Base-by-base conservation (phyloP, 106 monocot species). In the Gastrodia elata region DNA sequence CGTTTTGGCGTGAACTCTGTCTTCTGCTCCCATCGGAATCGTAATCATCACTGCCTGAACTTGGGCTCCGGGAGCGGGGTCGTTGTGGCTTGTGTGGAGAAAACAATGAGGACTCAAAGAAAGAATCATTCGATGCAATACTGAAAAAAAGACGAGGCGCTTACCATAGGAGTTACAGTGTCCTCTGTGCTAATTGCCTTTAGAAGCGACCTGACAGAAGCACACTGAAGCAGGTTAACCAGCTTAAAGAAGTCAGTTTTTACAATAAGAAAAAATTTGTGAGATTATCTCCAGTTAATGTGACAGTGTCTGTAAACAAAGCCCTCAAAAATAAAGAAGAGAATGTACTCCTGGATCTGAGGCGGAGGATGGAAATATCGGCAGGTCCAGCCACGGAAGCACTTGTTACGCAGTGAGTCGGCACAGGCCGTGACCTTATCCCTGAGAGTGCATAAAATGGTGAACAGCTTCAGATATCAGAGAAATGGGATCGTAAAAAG, bases 341-440 rank as follows among this genome's bases (percentile, higher is more conserved):
- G 52, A 52, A 52, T 8, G 52, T 52, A 52, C 52, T 52, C 52
- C 20, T 5, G n/a, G 52, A 52, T 52, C 18, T 52, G 52, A 52
- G 52, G 52, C 52, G 52, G 52, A 22, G 82, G 78, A 73, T 78
- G 82, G 58, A 68, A 78, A 58, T 82, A 78, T 13, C 78, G 77
- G 70, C 82, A 82, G 8, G 73, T 57, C 40, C 52, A 20, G 15
- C 74, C 82, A 24, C 73, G 77, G 43, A 44, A 77, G 74, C 82
- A 82, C 24, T 42, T 70, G 36, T 74, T 82, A 59, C 73, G 58
- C 25, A 77, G 68, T 2, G 72, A 78, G 42, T 77, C 82, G 13
- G 68, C 67, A 27, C 82, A 82, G 25, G 78, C 82, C 49, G 52
- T 77, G 73, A 82, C 82, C 78, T 74, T 82, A 74, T 77, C 78